Conservation (phyloP, 768 basidiomycete genomes). For the Chalciporus chontae region DNA sequence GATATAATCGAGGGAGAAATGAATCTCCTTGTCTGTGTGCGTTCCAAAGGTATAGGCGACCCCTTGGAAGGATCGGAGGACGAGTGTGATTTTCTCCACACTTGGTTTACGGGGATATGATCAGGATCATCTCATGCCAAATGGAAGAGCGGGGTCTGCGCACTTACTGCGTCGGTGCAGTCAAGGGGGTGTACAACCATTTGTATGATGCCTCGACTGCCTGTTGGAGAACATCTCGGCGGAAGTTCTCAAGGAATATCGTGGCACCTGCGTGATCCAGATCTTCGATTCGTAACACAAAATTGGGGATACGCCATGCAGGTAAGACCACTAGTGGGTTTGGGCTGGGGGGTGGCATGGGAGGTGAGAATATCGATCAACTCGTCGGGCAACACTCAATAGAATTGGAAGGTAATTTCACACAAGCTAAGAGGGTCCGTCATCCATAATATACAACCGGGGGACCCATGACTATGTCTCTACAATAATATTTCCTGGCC, state of each 20-base stretch:
- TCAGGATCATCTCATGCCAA: slow-evolving; percentile 5
- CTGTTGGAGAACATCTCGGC: slow-evolving; percentile 34
- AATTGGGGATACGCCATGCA: slow-evolving; percentile 52
- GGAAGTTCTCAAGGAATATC: slow-evolving; percentile 53
- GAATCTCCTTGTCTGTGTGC: slow-evolving; percentile 64
- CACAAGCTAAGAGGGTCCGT: not conserved
- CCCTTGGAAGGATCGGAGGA: slow-evolving; percentile 64
- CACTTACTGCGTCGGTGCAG: slow-evolving; percentile 47
- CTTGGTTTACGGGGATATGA: slow-evolving; percentile 27
- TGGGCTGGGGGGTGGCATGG: slow-evolving; percentile 21
- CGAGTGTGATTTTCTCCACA: slow-evolving; percentile 51
- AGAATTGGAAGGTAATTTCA: not conserved
- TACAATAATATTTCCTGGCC: not conserved
- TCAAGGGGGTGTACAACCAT: slow-evolving; percentile 43
- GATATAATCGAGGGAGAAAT: slow-evolving; percentile 68
- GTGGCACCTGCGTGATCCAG: slow-evolving; percentile 54
- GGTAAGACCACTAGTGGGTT: slow-evolving; percentile 16
- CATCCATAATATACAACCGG: not conserved
- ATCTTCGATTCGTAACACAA: slow-evolving; percentile 56
- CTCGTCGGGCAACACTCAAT: not conserved
- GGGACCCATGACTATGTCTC: not conserved
- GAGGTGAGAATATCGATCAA: not conserved
- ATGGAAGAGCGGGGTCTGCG: not conserved
- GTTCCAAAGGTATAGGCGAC: slow-evolving; percentile 67
- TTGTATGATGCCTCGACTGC: slow-evolving; percentile 40